These are phyloP conservation scores for Phialophora expanda DNA, from an alignment of 2,329 filamentous ascomycete species.

Conservation along the genomic window DNA sequence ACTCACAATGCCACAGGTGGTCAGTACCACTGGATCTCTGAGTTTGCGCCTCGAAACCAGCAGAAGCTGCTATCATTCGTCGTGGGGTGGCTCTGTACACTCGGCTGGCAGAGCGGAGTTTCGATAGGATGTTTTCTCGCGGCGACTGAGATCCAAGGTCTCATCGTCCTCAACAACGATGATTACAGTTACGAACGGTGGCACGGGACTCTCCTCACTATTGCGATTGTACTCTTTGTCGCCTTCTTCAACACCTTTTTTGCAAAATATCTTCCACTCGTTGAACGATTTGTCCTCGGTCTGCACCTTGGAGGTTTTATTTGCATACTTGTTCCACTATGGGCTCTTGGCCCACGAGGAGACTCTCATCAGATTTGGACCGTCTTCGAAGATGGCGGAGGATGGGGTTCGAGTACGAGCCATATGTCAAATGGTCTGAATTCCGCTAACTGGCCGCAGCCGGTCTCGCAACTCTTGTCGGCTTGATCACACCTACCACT, in stretches of 20 bases:
- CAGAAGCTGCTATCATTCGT: slow-evolving; percentile 55
- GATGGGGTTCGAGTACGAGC: slow-evolving; percentile 21
- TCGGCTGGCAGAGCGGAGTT: slow-evolving; percentile 45
- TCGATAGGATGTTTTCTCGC: slow-evolving; percentile 41
- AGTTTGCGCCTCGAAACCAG: slow-evolving; percentile 49
- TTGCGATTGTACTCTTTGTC: slow-evolving; percentile 47
- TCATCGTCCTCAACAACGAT: slow-evolving; percentile 43
- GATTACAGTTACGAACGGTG: slow-evolving; percentile 49
- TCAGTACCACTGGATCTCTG: slow-evolving; percentile 49
- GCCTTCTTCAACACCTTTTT: slow-evolving; percentile 51
- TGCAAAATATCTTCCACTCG: slow-evolving; percentile 47
- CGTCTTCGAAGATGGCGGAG: slow-evolving; percentile 48
- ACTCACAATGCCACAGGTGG: slow-evolving; percentile 10
- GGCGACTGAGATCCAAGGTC: slow-evolving; percentile 45
- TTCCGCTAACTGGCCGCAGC: neutral
- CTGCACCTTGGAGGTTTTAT: slow-evolving; percentile 51
- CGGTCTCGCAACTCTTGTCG: slow-evolving; percentile 17
- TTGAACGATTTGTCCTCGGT: slow-evolving; percentile 49
- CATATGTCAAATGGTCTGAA: too few species aligned
- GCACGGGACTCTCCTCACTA: slow-evolving; percentile 52
- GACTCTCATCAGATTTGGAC: slow-evolving; percentile 47
- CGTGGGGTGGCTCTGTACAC: slow-evolving; percentile 43
- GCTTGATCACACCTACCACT: slow-evolving; percentile 9
- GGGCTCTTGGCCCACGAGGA: slow-evolving; percentile 49
- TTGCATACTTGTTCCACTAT: slow-evolving; percentile 51